These are phyloP conservation scores for Amesomyces nigricolor DNA, from an alignment of 2,329 filamentous ascomycete species.

Conservation along the genomic window DNA sequence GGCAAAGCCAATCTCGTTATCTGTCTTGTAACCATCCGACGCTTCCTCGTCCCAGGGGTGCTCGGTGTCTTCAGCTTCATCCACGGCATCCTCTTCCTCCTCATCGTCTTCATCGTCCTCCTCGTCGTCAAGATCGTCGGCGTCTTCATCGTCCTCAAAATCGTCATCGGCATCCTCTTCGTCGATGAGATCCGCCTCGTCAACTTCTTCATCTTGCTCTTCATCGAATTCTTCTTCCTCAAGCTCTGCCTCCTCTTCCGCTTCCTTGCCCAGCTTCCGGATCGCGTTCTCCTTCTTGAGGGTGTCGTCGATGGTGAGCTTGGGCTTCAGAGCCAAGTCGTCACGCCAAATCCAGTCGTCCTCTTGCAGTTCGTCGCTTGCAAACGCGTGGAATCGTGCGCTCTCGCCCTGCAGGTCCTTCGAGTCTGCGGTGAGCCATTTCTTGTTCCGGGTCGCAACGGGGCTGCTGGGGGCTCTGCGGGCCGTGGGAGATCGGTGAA, in stretches of 20 bases:
- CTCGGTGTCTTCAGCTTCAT: constrained; percentile 45
- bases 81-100: constrained; percentile 42
- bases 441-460: constrained; percentile 35
- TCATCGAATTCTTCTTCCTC: constrained; percentile 55
- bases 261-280: constrained; percentile 78
- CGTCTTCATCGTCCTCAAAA: constrained; percentile 43
- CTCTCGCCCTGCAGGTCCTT: constrained; percentile 49
- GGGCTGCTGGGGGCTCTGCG: constrained; percentile 37
- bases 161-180: constrained; percentile 49
- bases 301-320: constrained; percentile 84
- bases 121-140: constrained; percentile 44
- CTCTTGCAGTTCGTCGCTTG: constrained; percentile 70
- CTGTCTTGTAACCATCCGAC: constrained; percentile 69
- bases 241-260: constrained; percentile 77
- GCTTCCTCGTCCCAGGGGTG: constrained; percentile 49
- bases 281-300: constrained; percentile 86
- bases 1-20: constrained; percentile 62
- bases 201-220: constrained; percentile 45
- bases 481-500: constrained; percentile 28
- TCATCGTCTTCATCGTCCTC: constrained; percentile 46
- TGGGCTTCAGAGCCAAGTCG: constrained; percentile 55
- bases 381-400: constrained; percentile 83
- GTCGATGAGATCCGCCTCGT: constrained; percentile 47
- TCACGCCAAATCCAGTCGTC: constrained; percentile 86
- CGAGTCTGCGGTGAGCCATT: constrained; percentile 47